Percentiles rank a stretch among this genome's conserved stretches.
phyloP scores from a whole-genome alignment of 352 stramenopile genomes.

The Pythium plurisporium region DNA sequence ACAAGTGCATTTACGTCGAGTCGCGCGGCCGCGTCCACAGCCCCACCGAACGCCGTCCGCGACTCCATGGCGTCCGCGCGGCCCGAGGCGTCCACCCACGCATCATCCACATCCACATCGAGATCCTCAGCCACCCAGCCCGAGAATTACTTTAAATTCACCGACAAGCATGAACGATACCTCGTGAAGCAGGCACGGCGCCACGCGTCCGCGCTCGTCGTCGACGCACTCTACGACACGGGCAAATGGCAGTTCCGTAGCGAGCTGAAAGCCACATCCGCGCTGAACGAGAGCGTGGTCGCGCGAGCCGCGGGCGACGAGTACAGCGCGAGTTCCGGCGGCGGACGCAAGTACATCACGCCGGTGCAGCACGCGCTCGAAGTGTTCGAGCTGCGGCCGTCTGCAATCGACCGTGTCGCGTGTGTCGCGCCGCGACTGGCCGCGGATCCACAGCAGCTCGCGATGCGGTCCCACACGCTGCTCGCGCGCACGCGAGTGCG shows the following conservation, averaged over 20 bases:
- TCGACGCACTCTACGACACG: slow-evolving; percentile 53
- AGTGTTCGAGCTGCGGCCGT: slow-evolving; percentile 51
- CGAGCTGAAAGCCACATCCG: slow-evolving; percentile 10
- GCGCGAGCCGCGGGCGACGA: background rate
- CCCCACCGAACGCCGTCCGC: background rate
- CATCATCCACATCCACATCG: background rate
- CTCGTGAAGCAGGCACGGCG: slow-evolving; percentile 43
- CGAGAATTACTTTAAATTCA: slow-evolving; percentile 55
- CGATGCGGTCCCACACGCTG: slow-evolving; percentile 43
- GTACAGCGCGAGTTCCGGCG: background rate
- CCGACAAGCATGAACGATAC: slow-evolving; percentile 39
- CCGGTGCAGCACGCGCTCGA: slow-evolving; percentile 24
- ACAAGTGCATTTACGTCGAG: background rate
- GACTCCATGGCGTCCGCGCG: slow-evolving; percentile 5
- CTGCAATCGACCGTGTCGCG: slow-evolving; percentile 43
- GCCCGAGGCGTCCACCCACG: background rate
- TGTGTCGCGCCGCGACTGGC: slow-evolving; percentile 35
- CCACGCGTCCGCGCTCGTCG: slow-evolving; percentile 50
- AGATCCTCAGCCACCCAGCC: background rate
- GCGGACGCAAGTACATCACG: background rate
- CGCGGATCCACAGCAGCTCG: slow-evolving; percentile 20
- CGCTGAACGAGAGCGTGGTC: background rate
- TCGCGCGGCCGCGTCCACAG: background rate
- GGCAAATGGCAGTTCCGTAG: slow-evolving; percentile 57
- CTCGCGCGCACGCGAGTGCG: slow-evolving; percentile 52